Percentiles rank a stretch among this genome's conserved stretches.
Conservation (phyloP, 2,329 filamentous ascomycete genomes). For the Balansia obtecta region DNA sequence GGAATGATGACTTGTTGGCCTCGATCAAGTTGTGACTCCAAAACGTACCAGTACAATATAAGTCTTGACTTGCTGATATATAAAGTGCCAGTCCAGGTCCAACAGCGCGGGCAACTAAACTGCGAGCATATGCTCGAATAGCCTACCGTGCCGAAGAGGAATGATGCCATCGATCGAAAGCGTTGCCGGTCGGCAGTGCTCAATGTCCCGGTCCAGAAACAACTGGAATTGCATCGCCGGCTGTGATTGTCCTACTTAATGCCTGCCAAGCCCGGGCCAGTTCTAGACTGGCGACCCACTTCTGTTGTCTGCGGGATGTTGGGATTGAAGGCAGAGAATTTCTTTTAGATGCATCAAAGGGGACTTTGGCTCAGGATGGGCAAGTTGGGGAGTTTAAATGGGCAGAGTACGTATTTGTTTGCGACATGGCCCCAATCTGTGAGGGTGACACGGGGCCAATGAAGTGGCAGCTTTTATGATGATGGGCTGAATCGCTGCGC, state of each 20-base stretch:
- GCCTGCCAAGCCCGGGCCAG: background rate
- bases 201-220: no score
- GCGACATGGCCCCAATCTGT: background rate
- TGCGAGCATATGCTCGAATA: no score
- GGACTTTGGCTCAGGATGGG: background rate
- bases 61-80: no score
- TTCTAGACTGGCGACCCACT: background rate
- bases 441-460: background rate
- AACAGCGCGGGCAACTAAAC: no score
- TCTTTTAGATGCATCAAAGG: background rate
- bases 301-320: background rate
- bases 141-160: no score
- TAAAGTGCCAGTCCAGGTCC: no score
- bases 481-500: background rate
- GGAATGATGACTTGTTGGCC: no score
- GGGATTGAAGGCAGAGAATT: background rate
- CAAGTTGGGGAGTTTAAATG: background rate
- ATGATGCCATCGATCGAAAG: no score
- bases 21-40: no score
- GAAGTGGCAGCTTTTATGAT: background rate
- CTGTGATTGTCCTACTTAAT: background rate
- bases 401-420: background rate
- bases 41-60: no score
- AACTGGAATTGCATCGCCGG: background rate
- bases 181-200: no score